Evolutionary conservation across 179 eudicot species (phyloP).

Genomic region (Carnegiea gigantea): DNA sequence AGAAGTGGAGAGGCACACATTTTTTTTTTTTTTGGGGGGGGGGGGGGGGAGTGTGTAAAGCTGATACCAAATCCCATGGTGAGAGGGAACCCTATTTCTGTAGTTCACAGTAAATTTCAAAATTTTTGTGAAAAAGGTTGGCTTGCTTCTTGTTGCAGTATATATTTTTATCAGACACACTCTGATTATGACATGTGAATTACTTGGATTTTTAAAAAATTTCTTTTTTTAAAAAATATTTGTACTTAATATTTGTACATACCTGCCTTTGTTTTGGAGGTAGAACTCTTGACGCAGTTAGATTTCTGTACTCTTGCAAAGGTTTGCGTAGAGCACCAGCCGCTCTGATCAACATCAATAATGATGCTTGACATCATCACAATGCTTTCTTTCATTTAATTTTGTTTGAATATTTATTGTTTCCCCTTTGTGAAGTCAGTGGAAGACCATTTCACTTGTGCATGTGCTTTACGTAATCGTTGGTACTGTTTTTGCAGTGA

Average conservation of each 20-base stretch:
- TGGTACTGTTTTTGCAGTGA: slow-evolving; percentile 52
- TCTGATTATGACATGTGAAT: not conserved
- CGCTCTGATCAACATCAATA: not conserved
- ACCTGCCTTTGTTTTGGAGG: not conserved
- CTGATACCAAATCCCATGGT: not conserved
- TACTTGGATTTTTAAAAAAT: not conserved
- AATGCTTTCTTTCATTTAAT: not conserved
- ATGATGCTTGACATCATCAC: not conserved
- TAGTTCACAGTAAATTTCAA: not conserved
- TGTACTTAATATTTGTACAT: not conserved
- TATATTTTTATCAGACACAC: not conserved
- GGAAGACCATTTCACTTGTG: not conserved
- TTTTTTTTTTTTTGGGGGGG: too few species aligned
- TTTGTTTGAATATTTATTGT: not conserved
- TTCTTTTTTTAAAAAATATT: not conserved
- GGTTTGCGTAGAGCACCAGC: not conserved
- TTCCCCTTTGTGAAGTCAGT: not conserved
- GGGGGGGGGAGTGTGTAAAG: too few species aligned
- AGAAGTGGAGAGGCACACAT: too few species aligned
- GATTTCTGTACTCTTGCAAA: not conserved
- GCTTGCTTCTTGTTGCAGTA: not conserved
- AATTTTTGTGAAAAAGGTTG: not conserved
- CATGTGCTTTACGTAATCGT: slow-evolving; percentile 2
- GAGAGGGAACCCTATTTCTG: not conserved
- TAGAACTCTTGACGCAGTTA: not conserved